Evolutionary conservation across 2,329 filamentous ascomycete species (phyloP), one percentile per base, ranked within the genome.

Genomic region (Aspergillus viridinutans): DNA sequence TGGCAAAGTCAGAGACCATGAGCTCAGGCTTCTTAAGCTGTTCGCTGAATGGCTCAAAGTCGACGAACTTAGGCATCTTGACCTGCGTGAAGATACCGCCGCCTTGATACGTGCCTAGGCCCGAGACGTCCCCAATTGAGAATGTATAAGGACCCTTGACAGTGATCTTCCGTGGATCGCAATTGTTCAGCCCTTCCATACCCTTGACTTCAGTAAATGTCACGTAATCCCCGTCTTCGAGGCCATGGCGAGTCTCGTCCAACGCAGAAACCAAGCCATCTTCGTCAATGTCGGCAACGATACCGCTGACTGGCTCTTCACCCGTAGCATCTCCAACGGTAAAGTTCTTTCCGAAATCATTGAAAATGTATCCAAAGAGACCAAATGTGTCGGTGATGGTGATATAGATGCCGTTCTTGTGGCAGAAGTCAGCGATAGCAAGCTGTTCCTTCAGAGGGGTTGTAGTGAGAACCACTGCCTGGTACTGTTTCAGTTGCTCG

Each of bases 71-170:
- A 52, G 94, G 94, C 93, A 97, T 97, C 83, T 97, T 99, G 75
- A 97, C 94, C 75, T 99, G 94, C 42, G 90, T 88, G 74, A 90
- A 99, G 58, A 96, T 84, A 59, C 94, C 94, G 49, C 93, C 93
- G 52, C 89, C 85, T 79, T 90, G 80, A 79, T 99, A 99, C 67
- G 90, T 83, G 38, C 94, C 94, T 38, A 97, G 82, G 5, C 85
- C 88, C 25, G 90, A 90, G 9, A 97, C 91, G 72, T 97, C 91
- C 45, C 93, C 94, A 65, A 99, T 97, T 14, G 91, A 94, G 77
- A 99, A 99, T 8, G 92, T 96, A 74, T 97, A 99, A 3, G 94
- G 94, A 0, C 90, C 94, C 78, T 96, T 97, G 51, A 97, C 92
- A 3, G 89, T 90, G 60, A 99, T 85, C 79, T 97, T 96, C 64